phyloP scores from a whole-genome alignment of 2,329 filamentous ascomycete genomes.

The Aureobasidium zeae region DNA sequence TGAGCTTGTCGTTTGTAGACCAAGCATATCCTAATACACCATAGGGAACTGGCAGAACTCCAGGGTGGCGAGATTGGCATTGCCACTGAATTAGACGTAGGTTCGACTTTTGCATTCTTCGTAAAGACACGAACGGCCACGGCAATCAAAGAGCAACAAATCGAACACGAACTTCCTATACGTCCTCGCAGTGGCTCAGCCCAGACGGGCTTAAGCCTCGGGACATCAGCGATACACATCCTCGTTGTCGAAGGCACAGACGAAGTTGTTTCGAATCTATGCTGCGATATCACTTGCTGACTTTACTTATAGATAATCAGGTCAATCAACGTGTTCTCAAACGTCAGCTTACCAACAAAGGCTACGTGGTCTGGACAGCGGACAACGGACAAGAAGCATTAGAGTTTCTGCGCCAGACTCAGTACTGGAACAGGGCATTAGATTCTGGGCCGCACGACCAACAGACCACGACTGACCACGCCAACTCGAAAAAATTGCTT shows the following conservation, averaged over 20 bases:
- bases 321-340: slow-evolving; percentile 34
- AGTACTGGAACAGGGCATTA: slow-evolving; percentile 16
- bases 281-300: too few species aligned
- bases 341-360: slow-evolving; percentile 30
- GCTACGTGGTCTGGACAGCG: slow-evolving; percentile 31
- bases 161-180: neutral
- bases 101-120: slow-evolving; percentile 60
- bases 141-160: neutral
- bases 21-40: too few species aligned
- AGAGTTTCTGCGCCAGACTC: slow-evolving; percentile 26
- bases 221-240: slow-evolving; percentile 5
- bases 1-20: too few species aligned
- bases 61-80: slow-evolving; percentile 64
- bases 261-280: too few species aligned
- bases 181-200: neutral
- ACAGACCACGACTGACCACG: slow-evolving; percentile 16
- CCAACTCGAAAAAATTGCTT: slow-evolving; percentile 3
- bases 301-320: too few species aligned
- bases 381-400: slow-evolving; percentile 33
- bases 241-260: slow-evolving; percentile 21
- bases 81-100: slow-evolving; percentile 46
- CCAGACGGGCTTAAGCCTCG: neutral
- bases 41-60: slow-evolving; percentile 56
- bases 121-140: slow-evolving; percentile 42
- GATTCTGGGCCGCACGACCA: too few species aligned